phyloP scores from a whole-genome alignment of 345 rosid species.

The Erysimum cheiranthoides region DNA sequence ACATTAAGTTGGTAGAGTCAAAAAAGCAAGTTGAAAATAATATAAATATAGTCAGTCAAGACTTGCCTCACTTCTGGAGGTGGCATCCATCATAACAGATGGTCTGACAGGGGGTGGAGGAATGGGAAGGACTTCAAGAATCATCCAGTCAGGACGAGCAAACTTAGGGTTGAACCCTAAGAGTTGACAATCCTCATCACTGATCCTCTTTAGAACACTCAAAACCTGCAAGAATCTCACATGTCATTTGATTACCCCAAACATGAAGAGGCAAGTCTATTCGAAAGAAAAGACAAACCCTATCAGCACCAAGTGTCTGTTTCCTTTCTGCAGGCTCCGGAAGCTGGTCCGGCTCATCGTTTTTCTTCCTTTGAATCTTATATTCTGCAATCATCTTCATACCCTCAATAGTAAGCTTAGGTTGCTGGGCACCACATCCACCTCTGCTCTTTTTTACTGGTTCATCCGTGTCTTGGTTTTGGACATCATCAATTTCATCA shows the following conservation, averaged over 20 bases:
- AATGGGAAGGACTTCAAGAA: slow-evolving; percentile 93
- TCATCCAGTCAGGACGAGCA: slow-evolving; percentile 99
- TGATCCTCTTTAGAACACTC: slow-evolving; percentile 91
- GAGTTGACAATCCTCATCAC: slow-evolving; percentile 87
- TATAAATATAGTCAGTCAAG: not conserved
- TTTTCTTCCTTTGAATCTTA: slow-evolving; percentile 76
- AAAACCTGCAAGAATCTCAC: slow-evolving; percentile 61
- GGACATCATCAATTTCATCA: slow-evolving; percentile 77
- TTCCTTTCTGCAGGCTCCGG: slow-evolving; percentile 97
- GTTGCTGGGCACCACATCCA: slow-evolving; percentile 95
- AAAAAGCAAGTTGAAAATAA: not conserved
- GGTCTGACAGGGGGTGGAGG: slow-evolving; percentile 99
- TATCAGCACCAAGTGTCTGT: slow-evolving; percentile 93
- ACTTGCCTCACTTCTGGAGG: slow-evolving; percentile 89
- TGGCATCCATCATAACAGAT: slow-evolving; percentile 96
- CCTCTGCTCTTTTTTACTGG: slow-evolving; percentile 81
- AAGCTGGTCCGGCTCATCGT: slow-evolving; percentile 85
- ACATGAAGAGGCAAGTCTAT: slow-evolving; percentile 17
- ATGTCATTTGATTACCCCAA: slow-evolving; percentile 27
- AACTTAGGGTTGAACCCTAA: slow-evolving; percentile 91
- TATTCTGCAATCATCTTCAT: slow-evolving; percentile 97
- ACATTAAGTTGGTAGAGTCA: slow-evolving; percentile 10
- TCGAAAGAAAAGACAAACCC: slow-evolving; percentile 48
- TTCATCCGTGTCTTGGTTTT: slow-evolving; percentile 69
- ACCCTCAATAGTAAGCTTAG: slow-evolving; percentile 90